Percentiles rank a stretch among this genome's conserved stretches.
Conservation (phyloP, 2,329 filamentous ascomycete species). For the Amylocarpus encephaloides region DNA sequence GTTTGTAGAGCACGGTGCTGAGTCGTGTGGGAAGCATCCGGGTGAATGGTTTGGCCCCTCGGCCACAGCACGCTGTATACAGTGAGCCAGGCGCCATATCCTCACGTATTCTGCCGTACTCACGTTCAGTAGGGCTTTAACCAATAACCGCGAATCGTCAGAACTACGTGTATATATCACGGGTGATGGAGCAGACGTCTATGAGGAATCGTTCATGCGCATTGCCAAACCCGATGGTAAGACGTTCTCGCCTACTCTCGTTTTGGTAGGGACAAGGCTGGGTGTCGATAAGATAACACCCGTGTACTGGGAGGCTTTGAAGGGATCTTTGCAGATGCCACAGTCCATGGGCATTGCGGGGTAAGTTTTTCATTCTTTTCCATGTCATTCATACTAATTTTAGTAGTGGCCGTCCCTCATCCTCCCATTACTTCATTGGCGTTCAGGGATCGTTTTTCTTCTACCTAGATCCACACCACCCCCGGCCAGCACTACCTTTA, state of each 20-base stretch:
- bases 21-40: conserved; percentile 85
- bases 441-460: conserved; percentile 75
- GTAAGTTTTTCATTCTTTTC: conserved; percentile 40
- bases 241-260: conserved; percentile 73
- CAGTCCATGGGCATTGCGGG: conserved; percentile 96
- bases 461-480: conserved; percentile 91
- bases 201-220: conserved; percentile 79
- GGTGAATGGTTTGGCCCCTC: conserved; percentile 99
- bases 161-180: conserved; percentile 79
- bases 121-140: conserved; percentile 56
- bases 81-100: conserved; percentile 49
- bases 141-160: conserved; percentile 54
- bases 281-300: conserved; percentile 93
- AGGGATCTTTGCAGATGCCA: conserved; percentile 73
- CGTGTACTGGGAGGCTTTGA: conserved; percentile 92
- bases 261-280: conserved; percentile 80
- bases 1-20: conserved; percentile 83
- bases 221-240: conserved; percentile 63
- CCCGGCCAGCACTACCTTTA: conserved; percentile 67
- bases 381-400: conserved; percentile 6
- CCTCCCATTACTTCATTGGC: conserved; percentile 66
- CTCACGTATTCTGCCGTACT: conserved; percentile 4
- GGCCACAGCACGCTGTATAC: conserved; percentile 87
- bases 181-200: conserved; percentile 84
- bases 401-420: conserved; percentile 77